A percentile compares a stretch with the other conserved stretches of the same genome.
Evolutionary conservation across 345 rosid species (phyloP).

Genomic region (Heritiera littoralis): DNA sequence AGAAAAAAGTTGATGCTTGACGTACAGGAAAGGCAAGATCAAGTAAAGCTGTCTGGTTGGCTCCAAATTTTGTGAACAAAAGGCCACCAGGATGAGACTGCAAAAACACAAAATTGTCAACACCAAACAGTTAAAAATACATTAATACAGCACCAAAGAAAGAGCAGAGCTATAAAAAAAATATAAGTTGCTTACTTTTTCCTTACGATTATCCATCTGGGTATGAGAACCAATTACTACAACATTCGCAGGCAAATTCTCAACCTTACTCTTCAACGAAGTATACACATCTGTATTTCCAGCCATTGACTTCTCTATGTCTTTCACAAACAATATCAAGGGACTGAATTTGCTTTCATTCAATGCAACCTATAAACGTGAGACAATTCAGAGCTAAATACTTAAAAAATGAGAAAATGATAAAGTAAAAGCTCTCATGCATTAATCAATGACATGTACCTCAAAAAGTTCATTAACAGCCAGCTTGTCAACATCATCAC

Average conservation of each 20-base stretch:
- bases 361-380: constrained; percentile 57
- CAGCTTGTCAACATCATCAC: constrained; percentile 81
- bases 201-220: constrained; percentile 89
- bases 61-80: constrained; percentile 87
- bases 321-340: constrained; percentile 82
- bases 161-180: background rate
- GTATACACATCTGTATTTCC: constrained; percentile 71
- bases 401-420: background rate
- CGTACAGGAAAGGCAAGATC: constrained; percentile 95
- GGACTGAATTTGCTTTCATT: constrained; percentile 73
- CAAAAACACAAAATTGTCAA: constrained; percentile 20
- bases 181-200: constrained; percentile 55
- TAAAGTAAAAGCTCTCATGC: background rate
- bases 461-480: constrained; percentile 85
- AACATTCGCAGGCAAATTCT: constrained; percentile 69
- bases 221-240: constrained; percentile 91
- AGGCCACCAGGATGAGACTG: constrained; percentile 97
- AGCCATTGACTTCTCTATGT: constrained; percentile 78
- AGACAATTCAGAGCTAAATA: constrained; percentile 18
- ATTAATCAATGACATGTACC: constrained; percentile 41
- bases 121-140: constrained; percentile 6
- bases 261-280: constrained; percentile 73
- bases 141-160: background rate
- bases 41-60: constrained; percentile 88
- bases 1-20: background rate